Evolutionary conservation across 164 flowering plant species (phyloP).

Genomic region (Dillenia suffruticosa): DNA sequence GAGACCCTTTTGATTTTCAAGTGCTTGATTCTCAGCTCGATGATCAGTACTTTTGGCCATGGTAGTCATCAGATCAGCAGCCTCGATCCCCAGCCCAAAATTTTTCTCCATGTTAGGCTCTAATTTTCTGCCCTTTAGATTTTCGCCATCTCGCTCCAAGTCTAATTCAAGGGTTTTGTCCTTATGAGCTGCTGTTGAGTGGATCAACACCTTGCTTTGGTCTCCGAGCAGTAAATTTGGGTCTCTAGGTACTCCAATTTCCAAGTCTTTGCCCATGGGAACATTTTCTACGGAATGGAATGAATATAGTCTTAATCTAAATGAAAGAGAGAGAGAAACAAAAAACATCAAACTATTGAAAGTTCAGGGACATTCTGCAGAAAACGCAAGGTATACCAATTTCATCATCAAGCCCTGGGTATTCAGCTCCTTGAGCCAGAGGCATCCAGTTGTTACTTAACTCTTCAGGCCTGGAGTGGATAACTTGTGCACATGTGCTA

Average conservation of each 20-base stretch:
- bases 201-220: slow-evolving; percentile 14
- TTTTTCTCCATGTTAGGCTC: slow-evolving; percentile 21
- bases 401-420: slow-evolving; percentile 26
- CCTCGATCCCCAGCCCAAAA: slow-evolving; percentile 13
- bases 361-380: neutral
- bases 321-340: too few relatives aligned
- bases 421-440: slow-evolving; percentile 20
- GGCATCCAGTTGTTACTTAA: slow-evolving; percentile 28
- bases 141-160: slow-evolving; percentile 16
- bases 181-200: slow-evolving; percentile 15
- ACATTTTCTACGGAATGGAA: slow-evolving; percentile 30
- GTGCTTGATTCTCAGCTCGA: slow-evolving; percentile 16
- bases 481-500: slow-evolving; percentile 60
- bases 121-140: slow-evolving; percentile 16
- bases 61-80: slow-evolving; percentile 16
- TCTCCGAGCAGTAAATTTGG: slow-evolving; percentile 23
- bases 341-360: too few relatives aligned
- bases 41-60: slow-evolving; percentile 16
- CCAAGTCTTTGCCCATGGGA: slow-evolving; percentile 46
- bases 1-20: slow-evolving; percentile 19
- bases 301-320: too few relatives aligned
- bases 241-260: slow-evolving; percentile 30
- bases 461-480: slow-evolving; percentile 40
- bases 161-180: slow-evolving; percentile 19
- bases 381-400: slow-evolving; percentile 30